Conservation (phyloP, 179 eudicot species). For the Actinidia polygama region DNA sequence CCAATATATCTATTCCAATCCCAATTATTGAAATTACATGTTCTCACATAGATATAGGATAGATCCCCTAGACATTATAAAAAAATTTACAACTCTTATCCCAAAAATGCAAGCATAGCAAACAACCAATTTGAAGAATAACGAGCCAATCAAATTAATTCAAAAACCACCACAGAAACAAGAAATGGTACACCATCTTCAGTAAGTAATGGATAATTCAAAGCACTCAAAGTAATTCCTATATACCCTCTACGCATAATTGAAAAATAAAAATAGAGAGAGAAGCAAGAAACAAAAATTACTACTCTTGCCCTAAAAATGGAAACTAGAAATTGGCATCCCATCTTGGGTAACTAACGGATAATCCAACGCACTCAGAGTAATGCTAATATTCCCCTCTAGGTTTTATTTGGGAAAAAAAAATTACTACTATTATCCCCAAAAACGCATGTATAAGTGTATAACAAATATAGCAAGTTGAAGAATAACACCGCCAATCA, state of each 20-base stretch:
- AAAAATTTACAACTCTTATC: neutral
- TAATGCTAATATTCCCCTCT: slow-evolving; percentile 49
- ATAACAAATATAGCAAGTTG: neutral
- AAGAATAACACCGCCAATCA: neutral
- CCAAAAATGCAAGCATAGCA: neutral
- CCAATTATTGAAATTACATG: neutral
- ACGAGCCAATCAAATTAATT: neutral
- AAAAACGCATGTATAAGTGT: neutral
- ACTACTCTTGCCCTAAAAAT: neutral
- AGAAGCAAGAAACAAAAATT: neutral
- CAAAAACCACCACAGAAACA: neutral
- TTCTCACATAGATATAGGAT: neutral
- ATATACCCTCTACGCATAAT: slow-evolving; percentile 15
- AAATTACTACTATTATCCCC: no score
- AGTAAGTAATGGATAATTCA: slow-evolving; percentile 85
- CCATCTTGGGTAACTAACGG: slow-evolving; percentile 94
- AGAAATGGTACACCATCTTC: slow-evolving; percentile 70
- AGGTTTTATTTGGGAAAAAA: no score
- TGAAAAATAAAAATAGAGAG: neutral
- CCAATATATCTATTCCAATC: neutral
- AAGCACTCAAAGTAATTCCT: slow-evolving; percentile 77
- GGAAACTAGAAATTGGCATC: slow-evolving; percentile 33
- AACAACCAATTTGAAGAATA: neutral
- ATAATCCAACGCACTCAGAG: slow-evolving; percentile 80
- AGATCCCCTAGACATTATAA: neutral